Evolutionary conservation across 306 rosid species (phyloP).

Genomic region (Casuarina cunninghamiana): DNA sequence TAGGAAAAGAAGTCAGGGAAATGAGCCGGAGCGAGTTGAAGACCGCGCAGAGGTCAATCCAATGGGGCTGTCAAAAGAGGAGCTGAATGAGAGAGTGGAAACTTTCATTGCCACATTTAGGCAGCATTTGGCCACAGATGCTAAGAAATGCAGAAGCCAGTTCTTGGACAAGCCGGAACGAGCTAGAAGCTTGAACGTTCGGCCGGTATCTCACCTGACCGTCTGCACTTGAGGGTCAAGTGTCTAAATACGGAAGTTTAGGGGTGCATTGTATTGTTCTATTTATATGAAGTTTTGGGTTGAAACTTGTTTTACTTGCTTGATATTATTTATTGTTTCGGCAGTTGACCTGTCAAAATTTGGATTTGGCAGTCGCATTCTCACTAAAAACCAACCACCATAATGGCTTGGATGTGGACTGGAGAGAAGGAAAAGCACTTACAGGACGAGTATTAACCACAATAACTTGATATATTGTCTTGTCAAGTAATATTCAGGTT

Average conservation of each 20-base stretch:
- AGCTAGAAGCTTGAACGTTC: constrained; percentile 32
- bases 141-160: constrained; percentile 32
- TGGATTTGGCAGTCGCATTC: background rate
- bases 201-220: constrained; percentile 18
- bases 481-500: too few species aligned
- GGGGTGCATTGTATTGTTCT: constrained; percentile 31
- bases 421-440: too few species aligned
- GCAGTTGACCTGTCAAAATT: background rate
- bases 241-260: constrained; percentile 37
- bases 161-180: constrained; percentile 6
- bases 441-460: too few species aligned
- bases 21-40: constrained; percentile 30
- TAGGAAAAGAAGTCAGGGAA: constrained; percentile 15
- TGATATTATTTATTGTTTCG: background rate
- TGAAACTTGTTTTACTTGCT: background rate
- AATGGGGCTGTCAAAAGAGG: constrained; percentile 65
- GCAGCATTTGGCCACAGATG: constrained; percentile 81
- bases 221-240: constrained; percentile 30
- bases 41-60: constrained; percentile 31
- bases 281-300: background rate
- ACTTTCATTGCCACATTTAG: constrained; percentile 94
- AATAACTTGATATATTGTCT: too few species aligned
- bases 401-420: too few species aligned
- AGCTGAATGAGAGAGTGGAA: constrained; percentile 85
- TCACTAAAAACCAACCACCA: background rate